A percentile compares a stretch with the other conserved stretches of the same genome.
phyloP scores from a whole-genome alignment of 164 flowering plant species.

The Houttuynia cordata region DNA sequence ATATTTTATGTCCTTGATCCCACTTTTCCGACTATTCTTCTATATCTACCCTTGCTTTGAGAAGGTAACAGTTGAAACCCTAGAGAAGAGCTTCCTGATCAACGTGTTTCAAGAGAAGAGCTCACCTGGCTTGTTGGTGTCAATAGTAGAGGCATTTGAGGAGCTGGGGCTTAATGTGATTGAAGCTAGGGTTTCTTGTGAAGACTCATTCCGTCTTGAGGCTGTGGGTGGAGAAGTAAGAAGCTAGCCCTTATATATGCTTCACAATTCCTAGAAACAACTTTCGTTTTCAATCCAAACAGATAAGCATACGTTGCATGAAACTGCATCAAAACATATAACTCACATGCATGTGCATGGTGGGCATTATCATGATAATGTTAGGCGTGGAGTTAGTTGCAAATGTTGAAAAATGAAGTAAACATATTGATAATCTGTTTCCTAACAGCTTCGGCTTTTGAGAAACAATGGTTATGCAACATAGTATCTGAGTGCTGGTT shows the following conservation, averaged over 20 bases:
- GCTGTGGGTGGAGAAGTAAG: slow-evolving; percentile 72
- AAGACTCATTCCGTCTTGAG: slow-evolving; percentile 50
- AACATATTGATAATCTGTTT: no score
- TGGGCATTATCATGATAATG: no score
- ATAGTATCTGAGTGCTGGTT: no score
- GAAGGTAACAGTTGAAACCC: slow-evolving; percentile 53
- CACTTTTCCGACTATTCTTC: not conserved
- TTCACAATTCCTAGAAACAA: not conserved
- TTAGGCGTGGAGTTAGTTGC: no score
- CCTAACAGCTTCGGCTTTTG: no score
- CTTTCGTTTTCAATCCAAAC: not conserved
- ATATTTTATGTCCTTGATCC: not conserved
- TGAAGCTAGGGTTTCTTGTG: slow-evolving; percentile 70
- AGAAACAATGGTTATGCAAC: no score
- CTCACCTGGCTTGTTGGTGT: slow-evolving; percentile 59
- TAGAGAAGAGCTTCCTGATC: slow-evolving; percentile 53
- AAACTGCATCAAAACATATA: no score
- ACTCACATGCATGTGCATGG: no score
- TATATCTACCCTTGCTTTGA: not conserved
- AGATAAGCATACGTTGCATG: no score
- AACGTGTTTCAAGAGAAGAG: slow-evolving; percentile 44
- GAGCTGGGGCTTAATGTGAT: slow-evolving; percentile 63
- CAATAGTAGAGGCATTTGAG: slow-evolving; percentile 65
- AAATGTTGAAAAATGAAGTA: no score
- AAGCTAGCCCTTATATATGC: not conserved